These are phyloP conservation scores for Candida pseudoglaebosa DNA, from an alignment of 805 yeast genomes.

Conservation along the genomic window DNA sequence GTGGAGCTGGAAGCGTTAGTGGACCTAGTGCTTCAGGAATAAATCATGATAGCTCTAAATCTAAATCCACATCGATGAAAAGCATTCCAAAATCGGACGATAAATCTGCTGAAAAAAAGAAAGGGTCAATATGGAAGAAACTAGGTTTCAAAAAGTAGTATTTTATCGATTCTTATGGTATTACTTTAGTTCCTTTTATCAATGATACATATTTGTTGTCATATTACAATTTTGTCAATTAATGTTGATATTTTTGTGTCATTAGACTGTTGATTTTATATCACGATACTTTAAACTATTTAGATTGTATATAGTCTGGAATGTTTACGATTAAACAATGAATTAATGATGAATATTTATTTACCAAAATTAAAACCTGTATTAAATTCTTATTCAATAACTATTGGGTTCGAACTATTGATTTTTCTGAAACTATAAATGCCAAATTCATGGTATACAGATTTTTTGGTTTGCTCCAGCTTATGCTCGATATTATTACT, in stretches of 20 bases:
- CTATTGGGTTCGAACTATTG: neutral
- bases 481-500: too few species aligned
- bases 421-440: too few species aligned
- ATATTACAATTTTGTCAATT: too few species aligned
- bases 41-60: neutral
- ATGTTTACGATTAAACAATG: too few species aligned
- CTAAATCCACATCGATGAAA: neutral
- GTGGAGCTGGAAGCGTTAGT: conserved; percentile 6
- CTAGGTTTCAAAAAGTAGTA: conserved; percentile 20
- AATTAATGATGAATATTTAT: too few species aligned
- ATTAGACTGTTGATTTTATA: neutral
- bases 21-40: neutral
- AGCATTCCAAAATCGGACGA: neutral
- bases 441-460: too few species aligned
- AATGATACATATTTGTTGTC: too few species aligned
- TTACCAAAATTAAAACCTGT: too few species aligned
- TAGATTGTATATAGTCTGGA: neutral
- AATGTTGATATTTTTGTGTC: too few species aligned
- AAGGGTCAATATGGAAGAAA: conserved; percentile 20
- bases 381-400: neutral
- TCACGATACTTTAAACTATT: neutral
- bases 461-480: too few species aligned
- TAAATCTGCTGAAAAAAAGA: conserved; percentile 9
- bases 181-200: too few species aligned
- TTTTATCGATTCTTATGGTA: too few species aligned